Evolutionary conservation across 2,329 filamentous ascomycete genomes (phyloP).

Genomic region (Aspergillus niger): DNA sequence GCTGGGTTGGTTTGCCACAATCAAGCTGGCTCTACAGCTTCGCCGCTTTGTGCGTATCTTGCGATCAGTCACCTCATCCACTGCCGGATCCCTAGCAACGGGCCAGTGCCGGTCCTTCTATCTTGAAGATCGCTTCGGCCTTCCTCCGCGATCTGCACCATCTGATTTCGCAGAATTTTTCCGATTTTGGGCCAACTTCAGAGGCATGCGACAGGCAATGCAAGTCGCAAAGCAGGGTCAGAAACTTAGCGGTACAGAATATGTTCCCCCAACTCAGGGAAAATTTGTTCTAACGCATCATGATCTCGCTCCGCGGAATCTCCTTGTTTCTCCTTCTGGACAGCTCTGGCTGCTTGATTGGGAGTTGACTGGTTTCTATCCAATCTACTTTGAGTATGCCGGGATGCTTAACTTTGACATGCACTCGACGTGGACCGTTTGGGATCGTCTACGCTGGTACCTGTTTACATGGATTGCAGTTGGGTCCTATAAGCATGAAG

Average conservation of each 20-base stretch:
- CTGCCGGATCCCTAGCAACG: slow-evolving; percentile 22
- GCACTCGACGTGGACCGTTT: slow-evolving; percentile 10
- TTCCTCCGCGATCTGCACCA: slow-evolving; percentile 20
- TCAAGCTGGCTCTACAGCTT: slow-evolving; percentile 25
- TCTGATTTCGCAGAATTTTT: slow-evolving; percentile 21
- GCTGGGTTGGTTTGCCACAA: slow-evolving; percentile 22
- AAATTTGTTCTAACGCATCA: slow-evolving; percentile 23
- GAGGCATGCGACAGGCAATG: slow-evolving; percentile 13
- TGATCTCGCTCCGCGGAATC: slow-evolving; percentile 24
- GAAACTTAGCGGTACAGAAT: not conserved
- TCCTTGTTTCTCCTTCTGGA: slow-evolving; percentile 19
- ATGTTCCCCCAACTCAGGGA: not conserved
- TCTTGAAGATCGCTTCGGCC: slow-evolving; percentile 26
- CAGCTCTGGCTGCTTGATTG: slow-evolving; percentile 21
- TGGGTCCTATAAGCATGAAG: not conserved
- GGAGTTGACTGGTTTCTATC: slow-evolving; percentile 22
- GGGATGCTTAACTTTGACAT: slow-evolving; percentile 22
- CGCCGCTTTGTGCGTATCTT: slow-evolving; percentile 21
- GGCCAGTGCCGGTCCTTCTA: slow-evolving; percentile 22
- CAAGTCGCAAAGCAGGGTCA: slow-evolving; percentile 12
- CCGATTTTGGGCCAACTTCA: slow-evolving; percentile 26
- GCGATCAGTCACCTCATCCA: slow-evolving; percentile 22
- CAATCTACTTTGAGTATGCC: slow-evolving; percentile 20
- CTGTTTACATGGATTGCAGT: slow-evolving; percentile 40
- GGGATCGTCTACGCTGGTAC: slow-evolving; percentile 67